These are phyloP conservation scores for Glarea lozoyensis DNA, from an alignment of 495 filamentous ascomycete species.

Conservation along the genomic window DNA sequence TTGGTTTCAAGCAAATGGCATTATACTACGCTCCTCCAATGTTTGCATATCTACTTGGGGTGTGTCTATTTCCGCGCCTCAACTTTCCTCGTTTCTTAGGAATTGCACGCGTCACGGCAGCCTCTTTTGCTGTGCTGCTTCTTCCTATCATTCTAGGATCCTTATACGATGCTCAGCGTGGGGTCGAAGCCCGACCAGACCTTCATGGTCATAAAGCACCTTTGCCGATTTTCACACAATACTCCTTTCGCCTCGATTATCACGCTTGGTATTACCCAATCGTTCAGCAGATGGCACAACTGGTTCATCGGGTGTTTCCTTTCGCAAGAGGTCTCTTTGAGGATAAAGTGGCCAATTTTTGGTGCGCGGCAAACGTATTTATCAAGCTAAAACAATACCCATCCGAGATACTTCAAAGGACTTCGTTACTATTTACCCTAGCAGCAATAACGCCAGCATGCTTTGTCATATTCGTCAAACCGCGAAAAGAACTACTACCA, in stretches of 20 bases:
- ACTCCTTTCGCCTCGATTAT: conserved; percentile 51
- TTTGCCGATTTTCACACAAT: conserved; percentile 43
- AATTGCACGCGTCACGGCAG: conserved; percentile 63
- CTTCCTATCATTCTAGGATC: conserved; percentile 63
- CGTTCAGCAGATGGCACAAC: conserved; percentile 68
- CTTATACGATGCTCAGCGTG: conserved; percentile 46
- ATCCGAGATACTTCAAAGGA: conserved; percentile 58
- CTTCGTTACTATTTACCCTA: conserved; percentile 66
- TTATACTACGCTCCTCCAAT: conserved; percentile 91
- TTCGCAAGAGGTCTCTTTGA: conserved; percentile 93
- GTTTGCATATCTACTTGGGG: conserved; percentile 84
- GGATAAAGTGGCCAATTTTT: conserved; percentile 97
- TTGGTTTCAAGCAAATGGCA: conserved; percentile 98
- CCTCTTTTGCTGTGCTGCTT: conserved; percentile 66
- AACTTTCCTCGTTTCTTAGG: conserved; percentile 60
- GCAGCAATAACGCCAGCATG: conserved; percentile 70
- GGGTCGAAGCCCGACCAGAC: conserved; percentile 38
- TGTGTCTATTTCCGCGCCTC: conserved; percentile 67
- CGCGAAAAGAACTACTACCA: conserved; percentile 66
- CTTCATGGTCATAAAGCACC: conserved; percentile 43
- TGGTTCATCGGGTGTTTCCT: conserved; percentile 83
- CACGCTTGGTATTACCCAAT: conserved; percentile 60
- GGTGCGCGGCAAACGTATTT: conserved; percentile 84
- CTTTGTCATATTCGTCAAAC: conserved; percentile 67
- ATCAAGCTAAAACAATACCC: conserved; percentile 74